Evolutionary conservation across 345 rosid species (phyloP).

Genomic region (Populus pruinosa): DNA sequence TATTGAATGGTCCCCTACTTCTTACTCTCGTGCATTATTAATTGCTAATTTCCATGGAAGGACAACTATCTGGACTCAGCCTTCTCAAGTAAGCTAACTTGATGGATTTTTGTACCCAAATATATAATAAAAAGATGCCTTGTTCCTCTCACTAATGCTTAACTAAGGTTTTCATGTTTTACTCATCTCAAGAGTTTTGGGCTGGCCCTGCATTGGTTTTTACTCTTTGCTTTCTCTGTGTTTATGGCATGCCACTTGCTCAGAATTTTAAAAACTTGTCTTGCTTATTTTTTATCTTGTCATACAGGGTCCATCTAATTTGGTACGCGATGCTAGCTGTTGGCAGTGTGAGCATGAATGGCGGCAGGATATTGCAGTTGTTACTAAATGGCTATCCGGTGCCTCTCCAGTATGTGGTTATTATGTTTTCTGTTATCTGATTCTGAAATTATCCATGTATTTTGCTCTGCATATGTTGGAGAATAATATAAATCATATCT

Average conservation of each 20-base stretch:
- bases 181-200: neutral
- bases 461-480: neutral
- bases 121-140: slow-evolving; percentile 1
- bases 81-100: slow-evolving; percentile 61
- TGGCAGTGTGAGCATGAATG: slow-evolving; percentile 99
- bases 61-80: slow-evolving; percentile 94
- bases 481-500: no score
- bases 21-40: slow-evolving; percentile 90
- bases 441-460: neutral
- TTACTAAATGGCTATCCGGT: slow-evolving; percentile 92
- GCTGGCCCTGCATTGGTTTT: neutral
- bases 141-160: slow-evolving; percentile 10
- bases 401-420: slow-evolving; percentile 75
- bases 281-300: slow-evolving; percentile 14
- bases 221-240: neutral
- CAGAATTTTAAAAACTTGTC: slow-evolving; percentile 3
- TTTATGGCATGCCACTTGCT: neutral
- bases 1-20: slow-evolving; percentile 96
- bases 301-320: slow-evolving; percentile 76
- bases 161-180: neutral
- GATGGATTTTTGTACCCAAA: neutral
- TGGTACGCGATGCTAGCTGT: slow-evolving; percentile 83
- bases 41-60: slow-evolving; percentile 97
- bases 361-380: slow-evolving; percentile 98
- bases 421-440: slow-evolving; percentile 12